phyloP scores from a whole-genome alignment of 441 rosid genomes.

The Erodium moschatum region DNA sequence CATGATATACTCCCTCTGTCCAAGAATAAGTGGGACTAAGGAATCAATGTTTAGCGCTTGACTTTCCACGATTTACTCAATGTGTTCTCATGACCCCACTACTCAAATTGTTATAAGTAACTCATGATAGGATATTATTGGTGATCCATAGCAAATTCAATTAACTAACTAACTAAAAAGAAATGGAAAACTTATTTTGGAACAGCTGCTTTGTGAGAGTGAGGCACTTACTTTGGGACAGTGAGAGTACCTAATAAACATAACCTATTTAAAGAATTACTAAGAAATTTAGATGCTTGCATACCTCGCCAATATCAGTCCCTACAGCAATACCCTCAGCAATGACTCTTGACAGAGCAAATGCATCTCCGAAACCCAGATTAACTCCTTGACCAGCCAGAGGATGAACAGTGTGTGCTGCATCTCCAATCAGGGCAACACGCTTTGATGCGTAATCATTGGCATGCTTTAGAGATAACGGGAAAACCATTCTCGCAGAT shows the following conservation, averaged over 20 bases:
- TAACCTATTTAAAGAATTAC: neutral
- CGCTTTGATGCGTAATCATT: conserved; percentile 55
- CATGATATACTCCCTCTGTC: neutral
- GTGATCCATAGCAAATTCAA: no score
- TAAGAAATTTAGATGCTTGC: conserved; percentile 11
- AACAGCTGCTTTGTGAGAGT: no score
- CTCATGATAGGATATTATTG: no score
- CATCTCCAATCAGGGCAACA: conserved; percentile 78
- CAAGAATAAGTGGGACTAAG: no score
- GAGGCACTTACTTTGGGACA: no score
- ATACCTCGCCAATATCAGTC: conserved; percentile 76
- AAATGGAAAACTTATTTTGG: no score
- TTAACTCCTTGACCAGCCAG: conserved; percentile 97
- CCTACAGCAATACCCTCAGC: conserved; percentile 81
- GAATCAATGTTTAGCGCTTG: no score
- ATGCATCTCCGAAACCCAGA: conserved; percentile 85
- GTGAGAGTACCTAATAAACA: no score
- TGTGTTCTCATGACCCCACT: no score
- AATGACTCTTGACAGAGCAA: conserved; percentile 58
- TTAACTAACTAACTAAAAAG: no score
- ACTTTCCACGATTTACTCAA: no score
- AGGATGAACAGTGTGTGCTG: conserved; percentile 91
- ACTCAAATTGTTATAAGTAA: no score
- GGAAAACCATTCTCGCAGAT: conserved; percentile 79
- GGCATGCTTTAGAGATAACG: conserved; percentile 74